Evolutionary conservation across 129 eudicot genomes (phyloP).

Genomic region (Saposhnikovia divaricata): DNA sequence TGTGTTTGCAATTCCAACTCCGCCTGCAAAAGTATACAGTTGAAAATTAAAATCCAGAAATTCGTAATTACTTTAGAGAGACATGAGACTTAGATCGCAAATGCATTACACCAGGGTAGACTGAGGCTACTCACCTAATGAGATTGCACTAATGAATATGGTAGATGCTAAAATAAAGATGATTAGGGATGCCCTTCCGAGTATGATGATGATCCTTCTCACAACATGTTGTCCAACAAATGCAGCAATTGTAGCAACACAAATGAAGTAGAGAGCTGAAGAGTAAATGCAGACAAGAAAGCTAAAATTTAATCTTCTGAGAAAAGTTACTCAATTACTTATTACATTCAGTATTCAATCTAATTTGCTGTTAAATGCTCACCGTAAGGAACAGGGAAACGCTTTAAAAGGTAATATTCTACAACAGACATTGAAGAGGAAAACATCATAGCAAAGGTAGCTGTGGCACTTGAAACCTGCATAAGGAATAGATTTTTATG

Average conservation of each 20-base stretch:
- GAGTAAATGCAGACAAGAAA: not conserved
- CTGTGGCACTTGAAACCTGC: slow-evolving; percentile 99
- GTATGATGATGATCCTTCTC: slow-evolving; percentile 53
- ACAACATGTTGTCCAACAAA: slow-evolving; percentile 86
- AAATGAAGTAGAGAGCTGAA: slow-evolving; percentile 69
- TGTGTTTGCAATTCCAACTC: slow-evolving; percentile 91
- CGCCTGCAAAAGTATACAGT: slow-evolving; percentile 38
- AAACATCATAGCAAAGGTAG: slow-evolving; percentile 97
- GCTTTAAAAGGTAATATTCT: slow-evolving; percentile 86
- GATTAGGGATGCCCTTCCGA: slow-evolving; percentile 89
- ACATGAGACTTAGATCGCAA: too few relatives aligned
- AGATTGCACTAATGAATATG: slow-evolving; percentile 82
- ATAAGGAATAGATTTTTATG: not conserved
- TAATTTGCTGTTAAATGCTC: slow-evolving; percentile 9
- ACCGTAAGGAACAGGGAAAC: slow-evolving; percentile 94
- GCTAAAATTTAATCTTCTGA: not conserved
- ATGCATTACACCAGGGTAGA: not conserved
- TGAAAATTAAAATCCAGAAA: not conserved
- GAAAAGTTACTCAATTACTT: not conserved
- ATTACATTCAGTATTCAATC: not conserved
- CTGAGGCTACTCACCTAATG: slow-evolving; percentile 53
- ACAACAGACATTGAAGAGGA: slow-evolving; percentile 97
- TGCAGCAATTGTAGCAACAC: slow-evolving; percentile 85
- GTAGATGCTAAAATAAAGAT: slow-evolving; percentile 85
- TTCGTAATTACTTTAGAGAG: not conserved